phyloP scores from a whole-genome alignment of 805 yeast genomes.

The Priceomyces melissophilus region DNA sequence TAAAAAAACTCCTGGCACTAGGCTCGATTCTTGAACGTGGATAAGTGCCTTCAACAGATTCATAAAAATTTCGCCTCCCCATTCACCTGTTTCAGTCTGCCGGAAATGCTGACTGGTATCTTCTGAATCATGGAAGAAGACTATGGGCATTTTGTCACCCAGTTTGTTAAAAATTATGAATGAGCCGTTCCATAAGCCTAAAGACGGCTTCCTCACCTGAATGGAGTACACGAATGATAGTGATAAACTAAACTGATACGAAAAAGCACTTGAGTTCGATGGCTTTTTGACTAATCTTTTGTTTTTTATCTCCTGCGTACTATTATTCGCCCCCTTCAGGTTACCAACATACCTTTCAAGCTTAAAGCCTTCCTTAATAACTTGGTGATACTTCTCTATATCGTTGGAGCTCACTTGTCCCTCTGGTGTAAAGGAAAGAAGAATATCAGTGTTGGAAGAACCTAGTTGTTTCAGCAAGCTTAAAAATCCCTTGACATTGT shows the following conservation, averaged over 20 bases:
- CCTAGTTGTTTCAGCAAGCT: slow-evolving; percentile 55
- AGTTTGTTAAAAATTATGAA: slow-evolving; percentile 66
- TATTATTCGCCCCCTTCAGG: slow-evolving; percentile 7
- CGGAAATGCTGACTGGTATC: slow-evolving; percentile 25
- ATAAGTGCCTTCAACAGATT: slow-evolving; percentile 51
- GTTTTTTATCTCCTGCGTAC: background rate
- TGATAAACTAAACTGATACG: slow-evolving; percentile 68
- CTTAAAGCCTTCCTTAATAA: slow-evolving; percentile 30
- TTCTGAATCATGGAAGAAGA: slow-evolving; percentile 90
- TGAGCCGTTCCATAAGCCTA: slow-evolving; percentile 93
- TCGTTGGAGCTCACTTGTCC: slow-evolving; percentile 44
- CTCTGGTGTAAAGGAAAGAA: slow-evolving; percentile 71
- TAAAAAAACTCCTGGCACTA: slow-evolving; percentile 70
- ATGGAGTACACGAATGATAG: slow-evolving; percentile 66
- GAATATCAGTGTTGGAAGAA: slow-evolving; percentile 51
- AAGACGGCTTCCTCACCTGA: slow-evolving; percentile 78
- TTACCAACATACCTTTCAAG: slow-evolving; percentile 10
- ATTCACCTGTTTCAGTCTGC: slow-evolving; percentile 19
- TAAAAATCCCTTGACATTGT: slow-evolving; percentile 78
- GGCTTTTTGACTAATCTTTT: slow-evolving; percentile 47
- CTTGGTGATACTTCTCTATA: slow-evolving; percentile 45
- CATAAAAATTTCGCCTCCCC: slow-evolving; percentile 90
- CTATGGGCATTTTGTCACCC: slow-evolving; percentile 70
- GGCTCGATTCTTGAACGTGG: slow-evolving; percentile 61
- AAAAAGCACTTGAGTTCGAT: slow-evolving; percentile 45